Evolutionary conservation across 192 early-diverging fungal genomes (phyloP).

Genomic region (Mortierella claussenii): DNA sequence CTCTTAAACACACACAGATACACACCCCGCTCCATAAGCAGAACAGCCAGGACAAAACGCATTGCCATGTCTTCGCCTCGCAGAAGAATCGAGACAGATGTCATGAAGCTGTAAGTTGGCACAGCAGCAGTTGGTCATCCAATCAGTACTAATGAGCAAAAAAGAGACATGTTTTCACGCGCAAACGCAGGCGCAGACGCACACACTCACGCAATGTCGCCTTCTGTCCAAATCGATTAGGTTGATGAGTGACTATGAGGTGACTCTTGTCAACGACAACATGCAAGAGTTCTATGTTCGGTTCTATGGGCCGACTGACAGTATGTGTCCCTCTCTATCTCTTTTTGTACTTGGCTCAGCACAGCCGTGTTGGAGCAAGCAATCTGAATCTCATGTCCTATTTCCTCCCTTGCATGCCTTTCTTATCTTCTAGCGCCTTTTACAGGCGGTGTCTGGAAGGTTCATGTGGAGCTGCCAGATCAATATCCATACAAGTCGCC

Average conservation of each 20-base stretch:
- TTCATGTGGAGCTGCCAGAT: slow-evolving; percentile 98
- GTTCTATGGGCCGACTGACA: slow-evolving; percentile 94
- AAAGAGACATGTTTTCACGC: too few relatives aligned
- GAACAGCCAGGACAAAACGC: background rate
- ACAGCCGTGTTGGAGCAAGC: too few relatives aligned
- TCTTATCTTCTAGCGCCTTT: slow-evolving; percentile 81
- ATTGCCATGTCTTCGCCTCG: slow-evolving; percentile 84
- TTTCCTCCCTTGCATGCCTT: too few relatives aligned
- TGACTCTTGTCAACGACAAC: slow-evolving; percentile 97
- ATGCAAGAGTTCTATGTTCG: slow-evolving; percentile 99
- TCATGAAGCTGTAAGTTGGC: slow-evolving; percentile 91
- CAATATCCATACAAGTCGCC: slow-evolving; percentile 99
- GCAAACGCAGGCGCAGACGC: too few relatives aligned
- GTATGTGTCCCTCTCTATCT: slow-evolving; percentile 64
- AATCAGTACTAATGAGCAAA: too few relatives aligned
- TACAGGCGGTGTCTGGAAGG: slow-evolving; percentile 93
- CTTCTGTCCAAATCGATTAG: slow-evolving; percentile 54
- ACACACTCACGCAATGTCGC: too few relatives aligned
- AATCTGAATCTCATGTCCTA: too few relatives aligned
- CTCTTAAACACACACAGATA: too few relatives aligned
- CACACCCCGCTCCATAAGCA: background rate
- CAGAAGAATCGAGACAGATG: slow-evolving; percentile 97
- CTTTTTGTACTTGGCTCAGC: background rate
- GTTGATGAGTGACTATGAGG: slow-evolving; percentile 99
- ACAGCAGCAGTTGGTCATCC: too few relatives aligned